Evolutionary conservation across 139 green algal species (phyloP).

Genomic region (Chlorella sp.): DNA sequence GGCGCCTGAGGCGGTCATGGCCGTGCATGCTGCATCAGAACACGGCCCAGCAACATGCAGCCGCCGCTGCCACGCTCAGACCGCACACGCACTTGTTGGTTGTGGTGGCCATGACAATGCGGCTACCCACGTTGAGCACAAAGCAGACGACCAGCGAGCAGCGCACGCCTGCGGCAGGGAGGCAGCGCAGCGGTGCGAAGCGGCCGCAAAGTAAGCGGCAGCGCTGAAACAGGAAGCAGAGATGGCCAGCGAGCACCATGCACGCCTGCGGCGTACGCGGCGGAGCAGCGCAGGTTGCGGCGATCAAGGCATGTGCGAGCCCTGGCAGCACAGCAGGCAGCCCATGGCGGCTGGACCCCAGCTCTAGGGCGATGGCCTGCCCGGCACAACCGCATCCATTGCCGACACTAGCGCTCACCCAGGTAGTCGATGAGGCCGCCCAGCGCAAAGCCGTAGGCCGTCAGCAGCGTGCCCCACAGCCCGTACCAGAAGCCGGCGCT

Average conservation of each 20-base stretch:
- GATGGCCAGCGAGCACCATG: no score
- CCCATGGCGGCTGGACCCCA: no score
- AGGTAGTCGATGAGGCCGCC: conserved; percentile 51
- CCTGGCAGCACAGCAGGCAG: no score
- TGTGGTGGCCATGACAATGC: conserved; percentile 48
- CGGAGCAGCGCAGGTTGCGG: no score
- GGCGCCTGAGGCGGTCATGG: background rate
- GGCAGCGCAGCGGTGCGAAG: background rate
- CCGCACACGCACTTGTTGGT: background rate
- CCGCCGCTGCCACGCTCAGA: no score
- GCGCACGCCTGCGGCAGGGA: background rate
- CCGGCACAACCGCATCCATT: background rate
- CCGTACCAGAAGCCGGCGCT: conserved; percentile 56
- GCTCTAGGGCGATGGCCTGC: no score
- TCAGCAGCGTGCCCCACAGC: conserved; percentile 60
- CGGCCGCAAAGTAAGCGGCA: background rate
- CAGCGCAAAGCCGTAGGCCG: conserved; percentile 51
- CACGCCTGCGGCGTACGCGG: no score
- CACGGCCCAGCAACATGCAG: background rate
- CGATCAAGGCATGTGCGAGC: no score
- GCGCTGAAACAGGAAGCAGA: background rate
- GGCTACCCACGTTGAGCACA: conserved; percentile 31
- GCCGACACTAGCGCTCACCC: conserved; percentile 43
- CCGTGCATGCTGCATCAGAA: background rate
- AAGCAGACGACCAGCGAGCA: conserved; percentile 39